These are phyloP conservation scores for Pelargonium citronellum DNA, from an alignment of 441 rosid genomes.

Conservation along the genomic window DNA sequence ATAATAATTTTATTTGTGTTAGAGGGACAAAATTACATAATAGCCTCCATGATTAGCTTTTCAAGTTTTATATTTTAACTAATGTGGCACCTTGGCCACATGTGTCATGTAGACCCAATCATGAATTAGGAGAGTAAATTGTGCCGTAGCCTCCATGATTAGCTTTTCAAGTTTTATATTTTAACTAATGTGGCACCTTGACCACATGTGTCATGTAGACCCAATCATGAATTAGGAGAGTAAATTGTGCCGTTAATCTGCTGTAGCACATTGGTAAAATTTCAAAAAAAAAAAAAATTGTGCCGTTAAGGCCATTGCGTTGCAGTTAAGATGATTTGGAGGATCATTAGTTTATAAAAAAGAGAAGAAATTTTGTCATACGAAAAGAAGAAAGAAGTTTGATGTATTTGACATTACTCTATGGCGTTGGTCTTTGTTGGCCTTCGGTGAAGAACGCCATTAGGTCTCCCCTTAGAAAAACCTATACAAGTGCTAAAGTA, in stretches of 20 bases:
- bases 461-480: too few species aligned
- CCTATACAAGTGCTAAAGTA: too few species aligned
- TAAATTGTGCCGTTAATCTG: neutral
- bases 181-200: neutral
- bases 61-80: neutral
- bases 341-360: neutral
- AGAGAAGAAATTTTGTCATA: neutral
- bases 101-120: neutral
- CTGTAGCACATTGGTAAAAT: too few species aligned
- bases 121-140: neutral
- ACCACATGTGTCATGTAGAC: neutral
- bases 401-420: too few species aligned
- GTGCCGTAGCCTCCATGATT: neutral
- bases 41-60: neutral
- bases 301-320: too few species aligned
- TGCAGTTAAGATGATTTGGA: neutral
- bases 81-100: neutral
- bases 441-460: too few species aligned
- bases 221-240: neutral
- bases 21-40: neutral
- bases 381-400: too few species aligned
- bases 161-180: neutral
- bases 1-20: neutral
- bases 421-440: too few species aligned
- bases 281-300: too few species aligned